These are phyloP conservation scores for Raddia guianensis DNA, from an alignment of 176 grass and related monocot species.

Conservation along the genomic window DNA sequence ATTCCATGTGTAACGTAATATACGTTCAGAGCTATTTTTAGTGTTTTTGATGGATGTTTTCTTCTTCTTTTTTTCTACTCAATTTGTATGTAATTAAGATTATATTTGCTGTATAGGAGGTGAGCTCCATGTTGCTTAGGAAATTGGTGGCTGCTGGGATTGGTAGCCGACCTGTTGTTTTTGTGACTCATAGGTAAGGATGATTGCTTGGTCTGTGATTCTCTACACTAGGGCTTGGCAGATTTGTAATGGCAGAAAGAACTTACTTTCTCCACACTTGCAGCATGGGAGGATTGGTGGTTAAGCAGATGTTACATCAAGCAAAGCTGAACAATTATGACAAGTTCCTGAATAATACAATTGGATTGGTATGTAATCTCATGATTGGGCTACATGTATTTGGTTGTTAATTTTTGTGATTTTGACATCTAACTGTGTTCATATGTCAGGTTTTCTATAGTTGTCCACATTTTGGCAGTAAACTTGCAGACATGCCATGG, in stretches of 20 bases:
- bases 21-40: constrained; percentile 18
- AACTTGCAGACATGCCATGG: constrained; percentile 98
- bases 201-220: constrained; percentile 17
- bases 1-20: neutral
- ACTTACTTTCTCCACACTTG: constrained; percentile 43
- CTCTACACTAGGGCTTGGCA: neutral
- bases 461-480: constrained; percentile 98
- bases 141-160: constrained; percentile 81
- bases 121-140: constrained; percentile 89
- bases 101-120: constrained; percentile 67
- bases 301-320: constrained; percentile 93
- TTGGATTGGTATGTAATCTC: constrained; percentile 73
- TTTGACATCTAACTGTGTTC: constrained; percentile 39
- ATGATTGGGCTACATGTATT: constrained; percentile 49
- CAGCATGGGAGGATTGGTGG: constrained; percentile 96
- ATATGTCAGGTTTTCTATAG: constrained; percentile 86
- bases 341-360: constrained; percentile 77
- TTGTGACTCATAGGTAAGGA: constrained; percentile 90
- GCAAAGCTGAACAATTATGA: constrained; percentile 84
- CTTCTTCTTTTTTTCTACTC: constrained; percentile 26
- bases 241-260: constrained; percentile 20
- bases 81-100: constrained; percentile 4
- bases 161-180: constrained; percentile 83
- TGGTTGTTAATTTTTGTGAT: constrained; percentile 31
- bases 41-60: constrained; percentile 11